These are phyloP conservation scores for Nicotiana undulata DNA, from an alignment of 257 asterid genomes.

Conservation along the genomic window DNA sequence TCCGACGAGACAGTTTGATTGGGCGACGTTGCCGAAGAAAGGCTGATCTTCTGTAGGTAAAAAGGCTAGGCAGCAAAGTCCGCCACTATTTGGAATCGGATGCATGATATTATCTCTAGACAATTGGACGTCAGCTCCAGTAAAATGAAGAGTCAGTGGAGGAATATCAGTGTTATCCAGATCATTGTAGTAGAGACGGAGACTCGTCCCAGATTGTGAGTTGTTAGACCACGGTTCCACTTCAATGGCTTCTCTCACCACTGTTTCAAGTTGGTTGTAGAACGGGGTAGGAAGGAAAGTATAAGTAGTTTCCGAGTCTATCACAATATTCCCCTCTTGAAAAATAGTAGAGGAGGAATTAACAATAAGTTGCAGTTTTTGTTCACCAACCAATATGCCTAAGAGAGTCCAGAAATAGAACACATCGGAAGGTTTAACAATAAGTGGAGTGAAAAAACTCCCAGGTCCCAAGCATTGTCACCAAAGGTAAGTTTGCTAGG, in stretches of 20 bases:
- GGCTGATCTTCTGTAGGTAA: not conserved
- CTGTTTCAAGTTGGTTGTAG: not conserved
- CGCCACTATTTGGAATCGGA: not conserved
- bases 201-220: not conserved
- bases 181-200: not conserved
- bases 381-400: no score
- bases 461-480: not conserved
- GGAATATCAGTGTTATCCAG: not conserved
- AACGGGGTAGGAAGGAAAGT: not conserved
- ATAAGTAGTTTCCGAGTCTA: not conserved
- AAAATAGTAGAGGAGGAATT: not conserved
- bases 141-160: not conserved
- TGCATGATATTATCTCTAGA: not conserved
- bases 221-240: not conserved
- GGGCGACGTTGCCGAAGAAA: not conserved
- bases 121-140: not conserved
- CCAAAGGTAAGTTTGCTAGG: not conserved
- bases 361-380: no score
- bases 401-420: no score
- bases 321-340: not conserved
- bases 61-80: not conserved
- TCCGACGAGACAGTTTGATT: not conserved
- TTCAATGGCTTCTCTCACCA: not conserved
- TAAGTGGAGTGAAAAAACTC: not conserved
- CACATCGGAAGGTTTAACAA: no score